phyloP scores from a whole-genome alignment of 192 early-diverging fungal species.

The Backusella tarrabulga region DNA sequence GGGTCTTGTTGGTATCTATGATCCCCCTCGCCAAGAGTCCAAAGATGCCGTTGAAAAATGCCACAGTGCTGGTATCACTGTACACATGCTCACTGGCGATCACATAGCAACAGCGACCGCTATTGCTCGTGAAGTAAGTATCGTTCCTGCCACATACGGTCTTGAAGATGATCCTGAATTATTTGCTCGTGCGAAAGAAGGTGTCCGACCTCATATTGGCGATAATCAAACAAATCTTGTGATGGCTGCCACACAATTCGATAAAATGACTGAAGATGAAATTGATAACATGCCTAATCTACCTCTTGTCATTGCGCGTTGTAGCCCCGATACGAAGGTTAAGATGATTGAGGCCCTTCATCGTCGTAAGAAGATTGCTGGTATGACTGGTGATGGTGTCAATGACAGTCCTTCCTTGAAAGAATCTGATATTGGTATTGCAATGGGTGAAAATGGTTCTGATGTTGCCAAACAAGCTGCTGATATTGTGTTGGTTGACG shows the following conservation, averaged over 20 bases:
- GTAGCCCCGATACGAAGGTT: constrained; percentile 94
- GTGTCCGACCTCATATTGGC: constrained; percentile 38
- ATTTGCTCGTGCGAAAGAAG: constrained; percentile 24
- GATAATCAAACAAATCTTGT: constrained; percentile 51
- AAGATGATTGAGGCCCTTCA: constrained; percentile 96
- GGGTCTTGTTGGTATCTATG: constrained; percentile 91
- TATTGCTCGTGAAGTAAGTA: constrained; percentile 87
- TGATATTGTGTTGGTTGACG: constrained; percentile 86
- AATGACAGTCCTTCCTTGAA: constrained; percentile 81
- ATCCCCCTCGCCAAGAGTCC: constrained; percentile 81
- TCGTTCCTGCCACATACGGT: constrained; percentile 54
- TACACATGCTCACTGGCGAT: constrained; percentile 97
- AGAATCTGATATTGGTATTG: constrained; percentile 78
- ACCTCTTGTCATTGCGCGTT: constrained; percentile 90
- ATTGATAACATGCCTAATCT: constrained; percentile 77
- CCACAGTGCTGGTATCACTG: constrained; percentile 88
- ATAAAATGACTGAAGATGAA: constrained; percentile 77
- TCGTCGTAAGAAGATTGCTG: constrained; percentile 66
- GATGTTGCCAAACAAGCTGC: constrained; percentile 92
- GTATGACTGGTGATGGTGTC: constrained; percentile 89
- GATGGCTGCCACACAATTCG: constrained; percentile 88
- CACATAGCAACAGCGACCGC: constrained; percentile 89
- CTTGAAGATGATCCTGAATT: constrained; percentile 34
- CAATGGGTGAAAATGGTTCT: constrained; percentile 89
- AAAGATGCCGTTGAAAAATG: constrained; percentile 68